Percentiles rank a stretch among this genome's conserved stretches.
Evolutionary conservation across 78 protist species (phyloP).

Genomic region (Emiliania huxleyi): DNA sequence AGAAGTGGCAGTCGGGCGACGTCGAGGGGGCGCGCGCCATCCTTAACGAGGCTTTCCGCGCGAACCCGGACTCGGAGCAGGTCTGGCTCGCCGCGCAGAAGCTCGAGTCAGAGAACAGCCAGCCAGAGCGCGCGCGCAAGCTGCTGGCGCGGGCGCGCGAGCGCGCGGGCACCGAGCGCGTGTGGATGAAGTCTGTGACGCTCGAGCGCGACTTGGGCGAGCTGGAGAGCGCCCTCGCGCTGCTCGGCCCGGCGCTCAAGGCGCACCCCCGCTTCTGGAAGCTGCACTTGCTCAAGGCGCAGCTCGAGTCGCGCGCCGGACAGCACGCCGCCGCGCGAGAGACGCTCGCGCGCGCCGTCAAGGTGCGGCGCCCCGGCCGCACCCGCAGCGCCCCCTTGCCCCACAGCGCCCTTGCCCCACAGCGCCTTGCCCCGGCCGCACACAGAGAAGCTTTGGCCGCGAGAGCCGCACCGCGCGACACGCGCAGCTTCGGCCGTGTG

Average conservation of each 20-base stretch:
- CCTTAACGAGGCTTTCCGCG: slow-evolving; percentile 77
- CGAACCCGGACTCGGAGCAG: slow-evolving; percentile 77
- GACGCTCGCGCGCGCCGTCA: slow-evolving; percentile 10
- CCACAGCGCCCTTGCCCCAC: slow-evolving; percentile 78
- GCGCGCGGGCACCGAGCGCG: slow-evolving; percentile 67
- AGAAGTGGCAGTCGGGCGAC: slow-evolving; percentile 53
- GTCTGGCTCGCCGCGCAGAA: slow-evolving; percentile 94
- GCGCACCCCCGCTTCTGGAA: slow-evolving; percentile 68
- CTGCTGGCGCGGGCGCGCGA: slow-evolving; percentile 71
- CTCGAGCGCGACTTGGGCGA: slow-evolving; percentile 76
- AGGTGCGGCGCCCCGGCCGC: no score
- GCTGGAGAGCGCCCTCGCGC: slow-evolving; percentile 27
- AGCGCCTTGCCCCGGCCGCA: slow-evolving; percentile 56
- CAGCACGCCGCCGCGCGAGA: slow-evolving; percentile 60
- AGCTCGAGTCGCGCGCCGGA: slow-evolving; percentile 25
- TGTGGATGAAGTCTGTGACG: slow-evolving; percentile 88
- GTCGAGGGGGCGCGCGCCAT: slow-evolving; percentile 66
- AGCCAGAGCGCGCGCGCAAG: slow-evolving; percentile 37
- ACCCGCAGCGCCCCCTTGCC: neutral
- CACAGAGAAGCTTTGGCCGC: no score
- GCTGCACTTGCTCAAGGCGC: slow-evolving; percentile 88
- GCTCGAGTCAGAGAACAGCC: slow-evolving; percentile 83
- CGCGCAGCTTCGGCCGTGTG: no score
- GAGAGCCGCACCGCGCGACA: no score
- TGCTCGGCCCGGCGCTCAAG: slow-evolving; percentile 42